phyloP scores from a whole-genome alignment of 805 yeast genomes.

The Cyberlindnera maritima region DNA sequence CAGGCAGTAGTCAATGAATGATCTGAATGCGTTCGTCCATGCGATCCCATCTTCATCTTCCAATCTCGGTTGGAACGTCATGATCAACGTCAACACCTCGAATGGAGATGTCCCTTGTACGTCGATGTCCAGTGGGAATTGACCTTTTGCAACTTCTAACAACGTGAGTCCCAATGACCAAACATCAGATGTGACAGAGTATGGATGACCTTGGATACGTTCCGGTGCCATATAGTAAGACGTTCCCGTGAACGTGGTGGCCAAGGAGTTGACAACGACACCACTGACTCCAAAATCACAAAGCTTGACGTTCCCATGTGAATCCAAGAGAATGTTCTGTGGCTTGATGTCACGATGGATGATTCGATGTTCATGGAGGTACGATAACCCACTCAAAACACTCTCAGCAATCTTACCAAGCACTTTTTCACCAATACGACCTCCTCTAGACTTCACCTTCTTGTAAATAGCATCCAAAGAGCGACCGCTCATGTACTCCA shows the following conservation, averaged over 20 bases:
- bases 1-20: constrained; percentile 76
- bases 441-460: constrained; percentile 67
- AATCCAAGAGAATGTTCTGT: constrained; percentile 79
- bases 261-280: constrained; percentile 90
- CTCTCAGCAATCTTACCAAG: constrained; percentile 87
- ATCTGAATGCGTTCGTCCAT: constrained; percentile 84
- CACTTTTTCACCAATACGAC: constrained; percentile 89
- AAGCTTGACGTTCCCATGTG: constrained; percentile 77
- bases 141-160: constrained; percentile 90
- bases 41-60: constrained; percentile 72
- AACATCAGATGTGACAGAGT: constrained; percentile 91
- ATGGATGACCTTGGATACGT: constrained; percentile 92
- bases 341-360: constrained; percentile 97
- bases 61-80: constrained; percentile 78
- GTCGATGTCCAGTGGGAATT: constrained; percentile 64
- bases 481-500: constrained; percentile 96
- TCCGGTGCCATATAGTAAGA: constrained; percentile 99
- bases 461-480: constrained; percentile 91
- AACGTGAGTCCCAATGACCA: constrained; percentile 95
- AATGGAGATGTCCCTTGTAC: constrained; percentile 65
- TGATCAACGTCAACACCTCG: constrained; percentile 76
- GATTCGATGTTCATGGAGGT: constrained; percentile 81
- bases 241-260: constrained; percentile 96
- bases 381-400: constrained; percentile 80
- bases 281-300: constrained; percentile 99